phyloP scores from a whole-genome alignment of 164 flowering plant genomes.

The Cinnamomum chago region DNA sequence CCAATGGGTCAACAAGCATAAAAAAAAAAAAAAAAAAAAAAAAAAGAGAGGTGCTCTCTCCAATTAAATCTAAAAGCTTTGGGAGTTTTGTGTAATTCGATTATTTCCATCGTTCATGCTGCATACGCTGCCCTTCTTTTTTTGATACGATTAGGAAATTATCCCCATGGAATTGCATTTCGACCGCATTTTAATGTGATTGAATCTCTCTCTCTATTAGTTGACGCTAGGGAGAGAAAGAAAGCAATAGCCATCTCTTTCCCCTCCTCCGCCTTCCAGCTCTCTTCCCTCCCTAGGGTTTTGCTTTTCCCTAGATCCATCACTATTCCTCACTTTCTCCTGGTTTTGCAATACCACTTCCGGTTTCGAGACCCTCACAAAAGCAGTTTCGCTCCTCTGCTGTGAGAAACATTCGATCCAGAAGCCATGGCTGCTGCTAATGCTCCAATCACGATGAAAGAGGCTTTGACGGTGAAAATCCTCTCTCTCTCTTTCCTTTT shows the following conservation, averaged over 20 bases:
- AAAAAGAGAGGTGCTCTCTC: too few relatives aligned
- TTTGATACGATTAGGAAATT: too few relatives aligned
- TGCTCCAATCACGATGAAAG: slow-evolving; percentile 96
- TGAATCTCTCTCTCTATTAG: too few relatives aligned
- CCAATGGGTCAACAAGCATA: too few relatives aligned
- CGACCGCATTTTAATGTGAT: too few relatives aligned
- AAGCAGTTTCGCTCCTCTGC: background rate
- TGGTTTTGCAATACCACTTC: slow-evolving; percentile 3
- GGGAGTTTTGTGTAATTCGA: too few relatives aligned
- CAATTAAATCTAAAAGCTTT: too few relatives aligned
- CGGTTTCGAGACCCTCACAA: background rate
- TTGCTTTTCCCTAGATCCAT: too few relatives aligned
- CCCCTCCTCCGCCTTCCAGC: background rate
- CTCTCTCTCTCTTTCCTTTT: background rate
- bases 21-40: too few relatives aligned
- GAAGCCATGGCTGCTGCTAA: slow-evolving; percentile 92
- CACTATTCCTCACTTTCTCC: background rate
- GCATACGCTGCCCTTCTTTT: too few relatives aligned
- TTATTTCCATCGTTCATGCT: too few relatives aligned
- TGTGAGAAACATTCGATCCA: slow-evolving; percentile 25
- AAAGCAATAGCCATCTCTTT: background rate
- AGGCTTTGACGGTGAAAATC: slow-evolving; percentile 67
- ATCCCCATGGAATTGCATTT: too few relatives aligned
- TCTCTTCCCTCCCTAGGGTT: background rate
- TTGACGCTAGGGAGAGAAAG: background rate